Percentiles rank a stretch among this genome's conserved stretches.
Evolutionary conservation across 2,329 filamentous ascomycete species (phyloP).

Genomic region (Cladosporium sp.): DNA sequence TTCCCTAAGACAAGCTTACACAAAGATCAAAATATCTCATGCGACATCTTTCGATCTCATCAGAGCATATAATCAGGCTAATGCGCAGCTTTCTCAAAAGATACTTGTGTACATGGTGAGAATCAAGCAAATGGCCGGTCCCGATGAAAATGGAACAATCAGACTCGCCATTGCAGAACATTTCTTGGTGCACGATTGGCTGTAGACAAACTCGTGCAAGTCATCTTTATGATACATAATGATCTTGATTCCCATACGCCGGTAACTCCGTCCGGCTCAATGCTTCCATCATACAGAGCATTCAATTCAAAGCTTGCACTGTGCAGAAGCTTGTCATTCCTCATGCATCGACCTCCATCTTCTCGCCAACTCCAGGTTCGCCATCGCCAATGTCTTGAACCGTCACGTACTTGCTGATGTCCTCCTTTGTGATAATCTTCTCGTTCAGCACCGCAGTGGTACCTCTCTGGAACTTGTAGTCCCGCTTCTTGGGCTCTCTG

Average conservation of each 20-base stretch:
- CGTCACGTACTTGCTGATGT: slow-evolving; percentile 89
- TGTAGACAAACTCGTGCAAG: too few species aligned
- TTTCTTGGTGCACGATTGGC: too few species aligned
- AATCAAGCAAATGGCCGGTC: too few species aligned
- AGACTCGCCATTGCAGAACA: too few species aligned
- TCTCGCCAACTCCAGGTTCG: slow-evolving; percentile 58
- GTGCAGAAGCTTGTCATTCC: neutral
- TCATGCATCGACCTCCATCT: slow-evolving; percentile 60
- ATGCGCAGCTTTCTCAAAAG: too few species aligned
- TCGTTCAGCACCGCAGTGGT: slow-evolving; percentile 96
- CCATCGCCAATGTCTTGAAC: slow-evolving; percentile 78
- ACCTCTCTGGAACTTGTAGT: slow-evolving; percentile 83
- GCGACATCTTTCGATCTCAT: too few species aligned
- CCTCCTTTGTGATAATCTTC: slow-evolving; percentile 90
- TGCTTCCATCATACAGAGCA: slow-evolving; percentile 6
- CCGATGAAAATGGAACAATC: too few species aligned
- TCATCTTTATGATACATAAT: slow-evolving; percentile 4
- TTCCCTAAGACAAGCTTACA: too few species aligned
- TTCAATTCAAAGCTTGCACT: neutral
- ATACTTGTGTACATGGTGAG: too few species aligned
- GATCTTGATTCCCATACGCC: neutral
- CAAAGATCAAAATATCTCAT: too few species aligned
- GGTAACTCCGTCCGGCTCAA: slow-evolving; percentile 6
- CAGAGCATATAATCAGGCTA: too few species aligned
- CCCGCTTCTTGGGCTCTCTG: slow-evolving; percentile 84